These are phyloP conservation scores for Butyriboletus appendiculatus DNA, from an alignment of 1,284 basidiomycete genomes.

Conservation along the genomic window DNA sequence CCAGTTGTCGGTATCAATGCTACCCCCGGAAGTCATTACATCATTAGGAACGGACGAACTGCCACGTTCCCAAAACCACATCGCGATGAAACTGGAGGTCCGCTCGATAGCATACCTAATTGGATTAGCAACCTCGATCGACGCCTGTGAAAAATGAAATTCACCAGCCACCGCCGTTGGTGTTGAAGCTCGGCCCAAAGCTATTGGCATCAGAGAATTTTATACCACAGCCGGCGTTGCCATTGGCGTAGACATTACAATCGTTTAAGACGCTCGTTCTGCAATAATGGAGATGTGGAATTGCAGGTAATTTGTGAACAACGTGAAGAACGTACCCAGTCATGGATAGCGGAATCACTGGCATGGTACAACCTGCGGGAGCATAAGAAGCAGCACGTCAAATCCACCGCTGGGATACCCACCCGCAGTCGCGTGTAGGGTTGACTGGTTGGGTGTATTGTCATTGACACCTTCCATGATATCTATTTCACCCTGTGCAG, in stretches of 20 bases:
- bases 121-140: not conserved
- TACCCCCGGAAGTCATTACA: conserved; percentile 14
- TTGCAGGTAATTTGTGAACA: not conserved
- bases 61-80: conserved; percentile 31
- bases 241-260: conserved; percentile 56
- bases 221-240: conserved; percentile 68
- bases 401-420: not conserved
- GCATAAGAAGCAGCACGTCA: not conserved
- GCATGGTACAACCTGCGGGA: conserved; percentile 59
- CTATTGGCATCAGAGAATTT: conserved; percentile 43
- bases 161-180: conserved; percentile 60
- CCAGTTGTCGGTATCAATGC: conserved; percentile 25
- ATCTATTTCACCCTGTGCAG: conserved; percentile 54
- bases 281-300: not conserved
- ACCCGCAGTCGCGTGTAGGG: conserved; percentile 57
- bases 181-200: conserved; percentile 64
- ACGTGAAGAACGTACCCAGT: conserved; percentile 44
- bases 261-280: conserved; percentile 43
- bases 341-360: conserved; percentile 47
- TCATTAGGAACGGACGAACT: conserved; percentile 16
- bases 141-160: not conserved
- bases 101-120: conserved; percentile 30
- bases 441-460: conserved; percentile 53
- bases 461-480: conserved; percentile 71
- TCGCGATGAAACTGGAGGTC: conserved; percentile 9